Conservation (phyloP, 1,284 basidiomycete genomes). For the Malassezia sympodialis region DNA sequence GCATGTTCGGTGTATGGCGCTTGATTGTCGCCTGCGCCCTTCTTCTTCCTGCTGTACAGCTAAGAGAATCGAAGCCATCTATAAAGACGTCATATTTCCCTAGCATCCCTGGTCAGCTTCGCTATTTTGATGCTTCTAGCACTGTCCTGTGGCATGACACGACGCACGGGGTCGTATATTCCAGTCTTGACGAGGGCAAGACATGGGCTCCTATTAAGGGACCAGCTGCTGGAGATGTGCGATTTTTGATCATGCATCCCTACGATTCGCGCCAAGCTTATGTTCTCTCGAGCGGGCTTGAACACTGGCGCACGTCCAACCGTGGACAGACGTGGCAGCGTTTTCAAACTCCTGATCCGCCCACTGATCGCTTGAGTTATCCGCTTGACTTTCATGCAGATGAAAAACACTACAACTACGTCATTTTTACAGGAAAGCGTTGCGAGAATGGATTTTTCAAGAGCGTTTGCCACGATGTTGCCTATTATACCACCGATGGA, state of each 20-base stretch:
- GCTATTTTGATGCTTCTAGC: conserved; percentile 84
- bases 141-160: conserved; percentile 75
- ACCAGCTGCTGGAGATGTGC: conserved; percentile 59
- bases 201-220: conserved; percentile 60
- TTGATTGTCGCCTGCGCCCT: neutral
- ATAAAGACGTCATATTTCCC: conserved; percentile 51
- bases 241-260: conserved; percentile 76
- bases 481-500: conserved; percentile 38
- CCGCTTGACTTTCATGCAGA: conserved; percentile 45
- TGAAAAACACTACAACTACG: conserved; percentile 30
- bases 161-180: conserved; percentile 59
- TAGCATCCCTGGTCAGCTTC: conserved; percentile 67
- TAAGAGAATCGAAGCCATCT: conserved; percentile 30
- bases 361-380: conserved; percentile 24
- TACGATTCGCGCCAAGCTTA: conserved; percentile 55
- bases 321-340: conserved; percentile 41
- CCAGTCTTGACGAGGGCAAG: conserved; percentile 84
- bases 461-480: conserved; percentile 48
- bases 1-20: conserved; percentile 2
- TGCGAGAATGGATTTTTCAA: conserved; percentile 16
- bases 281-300: conserved; percentile 31
- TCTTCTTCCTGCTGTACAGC: neutral
- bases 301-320: conserved; percentile 40
- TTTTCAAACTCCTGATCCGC: conserved; percentile 34
- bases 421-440: conserved; percentile 40